These are phyloP conservation scores for Thecaphora frezii DNA, from an alignment of 1,284 basidiomycete genomes.

Conservation along the genomic window DNA sequence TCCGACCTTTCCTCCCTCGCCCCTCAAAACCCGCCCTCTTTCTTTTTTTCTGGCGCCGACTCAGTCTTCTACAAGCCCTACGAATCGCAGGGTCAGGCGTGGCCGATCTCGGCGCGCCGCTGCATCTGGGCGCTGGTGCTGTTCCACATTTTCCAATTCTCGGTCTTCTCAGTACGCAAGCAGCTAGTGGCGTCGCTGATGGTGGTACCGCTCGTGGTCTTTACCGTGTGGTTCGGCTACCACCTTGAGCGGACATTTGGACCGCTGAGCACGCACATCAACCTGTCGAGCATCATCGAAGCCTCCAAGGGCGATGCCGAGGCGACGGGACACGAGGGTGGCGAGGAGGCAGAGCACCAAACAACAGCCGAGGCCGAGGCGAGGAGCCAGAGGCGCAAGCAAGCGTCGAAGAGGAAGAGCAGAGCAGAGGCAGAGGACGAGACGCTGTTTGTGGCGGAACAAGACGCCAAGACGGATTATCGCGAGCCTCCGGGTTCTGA, in stretches of 20 bases:
- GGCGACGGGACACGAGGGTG: not conserved
- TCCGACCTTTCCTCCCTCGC: too few relatives aligned
- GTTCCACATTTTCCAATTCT: conserved; percentile 57
- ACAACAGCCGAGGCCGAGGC: conserved; percentile 13
- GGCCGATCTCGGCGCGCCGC: conserved; percentile 66
- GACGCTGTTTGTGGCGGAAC: conserved; percentile 77
- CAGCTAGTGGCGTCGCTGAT: conserved; percentile 75
- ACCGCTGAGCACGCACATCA: conserved; percentile 75
- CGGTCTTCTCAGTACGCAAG: conserved; percentile 79
- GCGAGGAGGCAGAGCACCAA: too few relatives aligned
- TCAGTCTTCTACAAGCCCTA: conserved; percentile 88
- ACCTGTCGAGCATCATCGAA: conserved; percentile 44
- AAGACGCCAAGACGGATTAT: conserved; percentile 52
- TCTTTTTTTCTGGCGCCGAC: too few relatives aligned
- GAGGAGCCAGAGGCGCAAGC: conserved; percentile 53
- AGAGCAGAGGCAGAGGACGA: conserved; percentile 75
- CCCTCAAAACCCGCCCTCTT: too few relatives aligned
- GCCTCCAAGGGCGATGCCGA: conserved; percentile 12
- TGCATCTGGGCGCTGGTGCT: conserved; percentile 56
- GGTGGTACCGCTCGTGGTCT: conserved; percentile 75
- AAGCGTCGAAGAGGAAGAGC: conserved; percentile 74
- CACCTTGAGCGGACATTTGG: conserved; percentile 71
- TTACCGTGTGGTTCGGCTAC: conserved; percentile 78
- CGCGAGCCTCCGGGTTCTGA: conserved; percentile 45
- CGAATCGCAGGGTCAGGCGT: conserved; percentile 87